Evolutionary conservation across 441 rosid genomes (phyloP), one percentile per base, ranked within the genome.

Genomic region (Euphorbia corollata): DNA sequence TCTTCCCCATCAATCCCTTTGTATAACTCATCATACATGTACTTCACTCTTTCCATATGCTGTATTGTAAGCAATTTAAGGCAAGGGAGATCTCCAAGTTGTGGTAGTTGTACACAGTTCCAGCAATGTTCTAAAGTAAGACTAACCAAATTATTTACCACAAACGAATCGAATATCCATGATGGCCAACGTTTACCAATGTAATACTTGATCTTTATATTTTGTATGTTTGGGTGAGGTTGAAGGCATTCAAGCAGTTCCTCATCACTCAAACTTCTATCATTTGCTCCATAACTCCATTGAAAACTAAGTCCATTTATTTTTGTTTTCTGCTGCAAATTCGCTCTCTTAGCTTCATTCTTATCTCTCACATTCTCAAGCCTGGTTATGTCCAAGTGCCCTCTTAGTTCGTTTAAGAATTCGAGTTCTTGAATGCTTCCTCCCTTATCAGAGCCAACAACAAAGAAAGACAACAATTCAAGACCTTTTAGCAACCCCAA

Each of bases 101-200:
- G 16, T 27, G 73, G 68, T 30, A 78, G 71, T 66, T 65, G 23
- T 58, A 24, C 66, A 48, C 69, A 74, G 0, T 30, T 36, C 2
- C 8, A 8, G 32, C 76, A 74, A 2, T 5, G 0, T 4, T 12
- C 18, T 41, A 74, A 63, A 18, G 20, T 48, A 23, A 78, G n/a
- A 22, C 20, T 11, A 27, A 55, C 34, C 59, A 55, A 27, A 27
- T 57, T 57, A 15, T 22, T 23, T 0, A 70, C 18, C 20, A 6
- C 2, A 16, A 2, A 12, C 13, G 32, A 27, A 27, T 57, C 11
- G 61, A 32, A 24, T 62, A 79, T 36, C 83, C 83, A 80, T 8
- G 71, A 10, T 56, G 82, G 74, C 30, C 75, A 68, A 10, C 20
- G 48, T 56, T 53, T 19, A 12, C 80, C 83, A 36, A 1, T 4